Percentiles rank a stretch among this genome's conserved stretches.
Conservation (phyloP, 1,284 basidiomycete genomes). For the Anthracocystis setariae region DNA sequence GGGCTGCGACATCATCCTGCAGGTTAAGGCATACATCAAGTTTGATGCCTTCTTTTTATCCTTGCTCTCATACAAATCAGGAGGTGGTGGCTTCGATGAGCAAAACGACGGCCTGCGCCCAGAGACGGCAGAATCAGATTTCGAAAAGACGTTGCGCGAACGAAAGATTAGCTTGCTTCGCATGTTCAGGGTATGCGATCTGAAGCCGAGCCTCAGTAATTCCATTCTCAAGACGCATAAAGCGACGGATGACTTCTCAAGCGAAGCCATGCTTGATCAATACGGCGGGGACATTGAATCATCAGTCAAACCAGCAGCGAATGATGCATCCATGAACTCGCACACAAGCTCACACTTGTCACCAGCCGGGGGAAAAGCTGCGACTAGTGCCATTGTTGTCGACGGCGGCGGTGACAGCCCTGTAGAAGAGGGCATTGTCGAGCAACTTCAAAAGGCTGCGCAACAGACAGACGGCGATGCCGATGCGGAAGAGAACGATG, state of each 20-base stretch:
- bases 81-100: constrained; percentile 2
- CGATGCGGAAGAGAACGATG: constrained; percentile 52
- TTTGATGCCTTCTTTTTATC: constrained; percentile 43
- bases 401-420: constrained; percentile 10
- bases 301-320: constrained; percentile 4
- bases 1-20: constrained; percentile 62
- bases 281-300: constrained; percentile 68
- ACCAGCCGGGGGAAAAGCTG: constrained; percentile 12
- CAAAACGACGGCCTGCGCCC: constrained; percentile 33
- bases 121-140: constrained; percentile 78
- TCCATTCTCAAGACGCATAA: constrained; percentile 66
- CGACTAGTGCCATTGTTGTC: constrained; percentile 19
- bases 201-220: constrained; percentile 56
- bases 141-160: constrained; percentile 79
- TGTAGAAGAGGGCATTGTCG: constrained; percentile 14
- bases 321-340: constrained; percentile 1
- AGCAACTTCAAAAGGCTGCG: constrained; percentile 26
- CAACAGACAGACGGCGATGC: constrained; percentile 36
- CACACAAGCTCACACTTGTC: background rate
- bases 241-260: constrained; percentile 70
- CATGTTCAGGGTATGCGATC: constrained; percentile 61
- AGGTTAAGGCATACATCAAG: constrained; percentile 58
- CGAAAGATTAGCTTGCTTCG: constrained; percentile 73
- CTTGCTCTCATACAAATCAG: constrained; percentile 5
- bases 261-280: constrained; percentile 55